Base-by-base conservation (phyloP, 495 filamentous ascomycete genomes). In the Penicillium waksmanii region DNA sequence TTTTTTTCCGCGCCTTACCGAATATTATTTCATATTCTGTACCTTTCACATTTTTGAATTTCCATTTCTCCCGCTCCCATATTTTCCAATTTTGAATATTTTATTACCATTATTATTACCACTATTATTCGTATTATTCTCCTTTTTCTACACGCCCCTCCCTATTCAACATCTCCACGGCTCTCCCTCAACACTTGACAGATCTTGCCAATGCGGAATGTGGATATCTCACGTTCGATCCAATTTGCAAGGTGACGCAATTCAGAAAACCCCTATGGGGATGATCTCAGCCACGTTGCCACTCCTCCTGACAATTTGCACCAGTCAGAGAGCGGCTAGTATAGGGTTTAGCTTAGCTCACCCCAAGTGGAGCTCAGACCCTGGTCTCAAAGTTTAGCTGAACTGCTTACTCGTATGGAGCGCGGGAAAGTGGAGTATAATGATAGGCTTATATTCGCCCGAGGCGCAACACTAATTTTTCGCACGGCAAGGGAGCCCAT, bases 281-380 rank as follows among this genome's bases (percentile, higher is more conserved):
- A 18, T 18, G 1, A 12, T 44, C 42, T 19, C 9, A 19, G 42
- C 42, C 42, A 44, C 42, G 17, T 44, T 44, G 42, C 42, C 42
- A 44, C 42, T 19, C n/a, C 17, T 44, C 42, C 15, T 5, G 2
- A 18, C 17, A 17, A 5, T 44, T 6, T 10, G 17, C 27, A 44
- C 42, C 42, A 44, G 15, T 44, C 42, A 44, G 0, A 44, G 5
- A 5, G 42, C 3, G n/a, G n/a, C n/a, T 13, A 40, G 11, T 1
- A 44, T 44, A 44, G 42, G 42, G 11, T 44, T 44, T 44, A 19
- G 9, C n/a, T 44, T 44, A 44, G 42, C 42, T 44, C 42, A 19
- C 12, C 13, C 42, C 46, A 48, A 27, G 46, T 48, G 46, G 46
- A 27, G 19, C 19, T 27, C 15, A 27, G 21, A 25, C 46, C 46